Evolutionary conservation across 176 grass and related monocot species (phyloP).

Genomic region (barley (Hordeum vulgare)): DNA sequence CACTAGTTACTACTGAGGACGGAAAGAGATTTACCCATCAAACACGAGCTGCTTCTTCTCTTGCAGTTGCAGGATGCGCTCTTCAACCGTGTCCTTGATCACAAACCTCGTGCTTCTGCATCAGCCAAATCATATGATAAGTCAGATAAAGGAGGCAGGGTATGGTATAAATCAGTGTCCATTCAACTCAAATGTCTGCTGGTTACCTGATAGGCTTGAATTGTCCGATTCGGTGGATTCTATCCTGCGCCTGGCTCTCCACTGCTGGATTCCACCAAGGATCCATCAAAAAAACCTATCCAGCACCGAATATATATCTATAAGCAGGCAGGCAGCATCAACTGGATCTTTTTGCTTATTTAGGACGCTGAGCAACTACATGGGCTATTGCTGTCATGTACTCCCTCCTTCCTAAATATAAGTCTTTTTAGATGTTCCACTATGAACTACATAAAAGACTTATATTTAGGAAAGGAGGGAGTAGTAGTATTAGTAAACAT

Average conservation of each 20-base stretch:
- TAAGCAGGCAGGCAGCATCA: background rate
- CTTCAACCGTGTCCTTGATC: constrained; percentile 67
- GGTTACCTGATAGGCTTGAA: constrained; percentile 89
- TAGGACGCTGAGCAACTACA: background rate
- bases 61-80: constrained; percentile 81
- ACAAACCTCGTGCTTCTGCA: constrained; percentile 79
- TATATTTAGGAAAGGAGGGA: too few relatives aligned
- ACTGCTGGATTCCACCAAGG: constrained; percentile 99
- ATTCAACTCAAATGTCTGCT: background rate
- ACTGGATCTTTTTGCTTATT: background rate
- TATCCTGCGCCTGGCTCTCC: constrained; percentile 84
- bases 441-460: too few relatives aligned
- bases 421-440: too few relatives aligned
- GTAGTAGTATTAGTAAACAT: background rate
- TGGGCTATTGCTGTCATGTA: background rate
- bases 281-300: constrained; percentile 95
- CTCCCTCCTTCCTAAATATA: too few relatives aligned
- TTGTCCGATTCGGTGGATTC: constrained; percentile 93
- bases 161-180: background rate
- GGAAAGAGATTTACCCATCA: constrained; percentile 56
- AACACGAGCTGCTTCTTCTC: constrained; percentile 91
- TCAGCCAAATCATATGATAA: background rate
- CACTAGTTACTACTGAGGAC: background rate
- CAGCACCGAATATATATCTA: constrained; percentile 1
- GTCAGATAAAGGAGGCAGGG: background rate